These are phyloP conservation scores for Mycena rebaudengoi DNA, from an alignment of 768 basidiomycete species.

Conservation along the genomic window DNA sequence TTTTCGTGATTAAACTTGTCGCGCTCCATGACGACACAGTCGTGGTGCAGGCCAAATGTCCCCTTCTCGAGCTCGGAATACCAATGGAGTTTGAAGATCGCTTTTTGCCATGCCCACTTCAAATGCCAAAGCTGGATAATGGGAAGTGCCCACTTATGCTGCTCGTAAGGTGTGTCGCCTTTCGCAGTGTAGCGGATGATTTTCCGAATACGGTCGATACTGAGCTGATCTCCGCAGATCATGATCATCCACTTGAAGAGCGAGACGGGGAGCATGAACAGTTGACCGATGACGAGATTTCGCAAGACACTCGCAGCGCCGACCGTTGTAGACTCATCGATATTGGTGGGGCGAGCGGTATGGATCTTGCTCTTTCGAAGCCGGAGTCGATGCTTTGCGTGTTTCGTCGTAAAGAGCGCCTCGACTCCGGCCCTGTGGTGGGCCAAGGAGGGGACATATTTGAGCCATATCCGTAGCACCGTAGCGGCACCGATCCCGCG, in stretches of 20 bases:
- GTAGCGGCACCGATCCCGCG: not conserved
- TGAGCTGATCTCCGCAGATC: slow-evolving; percentile 31
- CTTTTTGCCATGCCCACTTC: slow-evolving; percentile 27
- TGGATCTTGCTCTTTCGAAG: slow-evolving; percentile 17
- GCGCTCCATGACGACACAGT: not conserved
- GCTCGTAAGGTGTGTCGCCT: not conserved
- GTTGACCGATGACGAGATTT: slow-evolving; percentile 19
- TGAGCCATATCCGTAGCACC: slow-evolving; percentile 15
- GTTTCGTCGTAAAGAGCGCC: not conserved
- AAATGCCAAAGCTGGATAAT: slow-evolving; percentile 31
- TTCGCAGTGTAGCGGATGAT: slow-evolving; percentile 19
- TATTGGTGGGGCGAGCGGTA: slow-evolving; percentile 11
- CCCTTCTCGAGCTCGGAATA: not conserved
- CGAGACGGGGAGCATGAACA: not conserved
- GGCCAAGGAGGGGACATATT: slow-evolving; percentile 3
- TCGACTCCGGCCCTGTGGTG: not conserved
- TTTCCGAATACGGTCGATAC: slow-evolving; percentile 22
- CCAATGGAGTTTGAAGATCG: slow-evolving; percentile 26
- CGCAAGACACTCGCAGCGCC: slow-evolving; percentile 8
- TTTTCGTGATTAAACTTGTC: slow-evolving; percentile 21
- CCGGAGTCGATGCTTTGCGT: slow-evolving; percentile 19
- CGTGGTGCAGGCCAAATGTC: slow-evolving; percentile 17
- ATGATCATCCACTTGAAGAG: slow-evolving; percentile 15
- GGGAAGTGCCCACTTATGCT: slow-evolving; percentile 26
- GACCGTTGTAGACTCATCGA: slow-evolving; percentile 23